A percentile compares a stretch with the other conserved stretches of the same genome.
phyloP scores from a whole-genome alignment of 306 rosid species.

The Sphenostylis stenocarpa region DNA sequence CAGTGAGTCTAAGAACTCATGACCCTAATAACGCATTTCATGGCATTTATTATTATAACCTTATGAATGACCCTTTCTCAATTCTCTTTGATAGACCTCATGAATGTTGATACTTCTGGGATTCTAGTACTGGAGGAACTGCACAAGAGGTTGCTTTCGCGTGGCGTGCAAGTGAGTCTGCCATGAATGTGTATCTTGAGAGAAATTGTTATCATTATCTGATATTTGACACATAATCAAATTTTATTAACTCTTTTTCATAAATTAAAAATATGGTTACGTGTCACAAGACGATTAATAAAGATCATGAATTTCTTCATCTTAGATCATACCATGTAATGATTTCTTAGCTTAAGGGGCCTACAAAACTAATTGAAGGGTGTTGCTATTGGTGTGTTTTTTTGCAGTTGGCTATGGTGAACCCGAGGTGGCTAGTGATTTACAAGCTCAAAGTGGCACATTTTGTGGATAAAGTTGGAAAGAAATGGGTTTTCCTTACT shows the following conservation, averaged over 20 bases:
- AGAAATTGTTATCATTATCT: not conserved
- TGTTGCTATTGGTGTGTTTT: not conserved
- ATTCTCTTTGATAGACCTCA: slow-evolving; percentile 48
- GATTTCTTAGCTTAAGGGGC: not conserved
- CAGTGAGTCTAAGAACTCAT: slow-evolving; percentile 51
- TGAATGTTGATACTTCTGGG: slow-evolving; percentile 82
- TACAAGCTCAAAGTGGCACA: slow-evolving; percentile 74
- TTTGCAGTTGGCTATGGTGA: slow-evolving; percentile 72
- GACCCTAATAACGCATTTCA: not conserved
- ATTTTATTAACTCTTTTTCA: not conserved
- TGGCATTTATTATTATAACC: not conserved
- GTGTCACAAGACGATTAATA: not conserved
- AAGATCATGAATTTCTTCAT: not conserved
- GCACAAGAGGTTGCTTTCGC: slow-evolving; percentile 55
- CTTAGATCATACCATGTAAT: too few species aligned
- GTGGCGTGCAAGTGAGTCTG: slow-evolving; percentile 53
- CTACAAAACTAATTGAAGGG: not conserved
- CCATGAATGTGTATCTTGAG: not conserved
- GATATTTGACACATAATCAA: not conserved
- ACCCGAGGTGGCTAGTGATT: slow-evolving; percentile 79
- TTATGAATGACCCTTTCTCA: not conserved
- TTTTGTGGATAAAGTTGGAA: slow-evolving; percentile 75
- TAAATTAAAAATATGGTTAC: not conserved
- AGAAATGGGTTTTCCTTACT: slow-evolving; percentile 60
- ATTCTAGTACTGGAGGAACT: slow-evolving; percentile 72